Conservation (phyloP, 2,329 filamentous ascomycete genomes). For the Aspergillus aculeatinus region DNA sequence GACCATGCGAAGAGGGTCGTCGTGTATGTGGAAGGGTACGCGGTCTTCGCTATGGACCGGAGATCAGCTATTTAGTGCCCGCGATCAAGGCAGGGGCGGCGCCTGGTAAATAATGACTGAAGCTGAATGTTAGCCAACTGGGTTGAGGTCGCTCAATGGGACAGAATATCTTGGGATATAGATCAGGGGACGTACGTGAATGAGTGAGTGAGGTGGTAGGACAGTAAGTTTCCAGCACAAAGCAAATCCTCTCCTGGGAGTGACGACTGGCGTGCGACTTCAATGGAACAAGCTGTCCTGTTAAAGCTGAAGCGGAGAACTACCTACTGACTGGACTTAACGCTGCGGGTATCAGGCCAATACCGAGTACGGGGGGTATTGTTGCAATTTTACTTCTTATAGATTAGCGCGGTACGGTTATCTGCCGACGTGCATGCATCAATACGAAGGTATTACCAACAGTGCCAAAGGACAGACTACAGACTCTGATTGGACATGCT, state of each 20-base stretch:
- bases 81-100: slow-evolving; percentile 3
- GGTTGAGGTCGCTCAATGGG: not conserved
- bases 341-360: not conserved
- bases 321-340: not conserved
- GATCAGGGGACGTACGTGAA: not conserved
- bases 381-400: not conserved
- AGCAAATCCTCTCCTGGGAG: slow-evolving; percentile 3
- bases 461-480: slow-evolving; percentile 32
- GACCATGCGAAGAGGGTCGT: slow-evolving; percentile 26
- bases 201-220: not conserved
- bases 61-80: slow-evolving; percentile 17
- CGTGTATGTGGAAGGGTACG: slow-evolving; percentile 1
- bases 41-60: slow-evolving; percentile 12
- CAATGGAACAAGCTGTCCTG: slow-evolving; percentile 18
- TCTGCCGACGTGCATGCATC: slow-evolving; percentile 10
- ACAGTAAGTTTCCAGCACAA: not conserved
- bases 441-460: slow-evolving; percentile 23
- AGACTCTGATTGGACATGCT: slow-evolving; percentile 28
- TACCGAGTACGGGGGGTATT: not conserved
- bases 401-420: not conserved
- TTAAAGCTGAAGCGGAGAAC: slow-evolving; percentile 9
- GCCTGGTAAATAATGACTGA: slow-evolving; percentile 4
- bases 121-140: slow-evolving; percentile 4
- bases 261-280: slow-evolving; percentile 8
- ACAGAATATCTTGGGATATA: not conserved